These are phyloP conservation scores for Vitis hybrid DNA, from an alignment of 177 flowering plant species.

Conservation along the genomic window DNA sequence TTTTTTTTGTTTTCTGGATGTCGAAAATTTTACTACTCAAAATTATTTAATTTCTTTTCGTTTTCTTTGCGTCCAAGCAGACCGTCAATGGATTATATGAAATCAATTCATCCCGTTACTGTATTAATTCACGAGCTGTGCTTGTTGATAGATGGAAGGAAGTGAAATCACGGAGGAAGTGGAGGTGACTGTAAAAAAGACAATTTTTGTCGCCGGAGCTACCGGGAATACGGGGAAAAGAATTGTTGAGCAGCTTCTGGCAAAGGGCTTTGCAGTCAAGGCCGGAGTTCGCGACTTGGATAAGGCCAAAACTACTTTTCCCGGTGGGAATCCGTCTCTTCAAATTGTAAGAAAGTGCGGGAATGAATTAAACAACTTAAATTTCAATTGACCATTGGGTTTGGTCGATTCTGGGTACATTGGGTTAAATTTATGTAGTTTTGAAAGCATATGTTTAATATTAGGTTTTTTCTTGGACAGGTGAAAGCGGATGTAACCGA, in stretches of 20 bases:
- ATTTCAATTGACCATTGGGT: background rate
- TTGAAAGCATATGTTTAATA: background rate
- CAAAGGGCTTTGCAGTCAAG: slow-evolving; percentile 78
- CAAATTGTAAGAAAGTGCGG: slow-evolving; percentile 54
- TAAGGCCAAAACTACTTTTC: slow-evolving; percentile 52
- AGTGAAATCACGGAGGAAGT: slow-evolving; percentile 42
- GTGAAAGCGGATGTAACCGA: slow-evolving; percentile 93
- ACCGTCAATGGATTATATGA: background rate
- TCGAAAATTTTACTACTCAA: too few species aligned
- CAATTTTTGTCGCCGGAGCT: slow-evolving; percentile 91
- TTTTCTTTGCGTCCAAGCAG: background rate
- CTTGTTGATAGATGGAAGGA: slow-evolving; percentile 54
- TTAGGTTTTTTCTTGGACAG: slow-evolving; percentile 31
- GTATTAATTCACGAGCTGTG: background rate
- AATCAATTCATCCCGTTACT: background rate
- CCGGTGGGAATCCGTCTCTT: slow-evolving; percentile 53
- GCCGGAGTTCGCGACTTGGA: slow-evolving; percentile 86
- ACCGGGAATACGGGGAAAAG: slow-evolving; percentile 88
- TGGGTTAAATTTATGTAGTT: background rate
- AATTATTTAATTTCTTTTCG: background rate
- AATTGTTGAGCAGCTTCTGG: slow-evolving; percentile 82
- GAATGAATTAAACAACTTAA: too few species aligned
- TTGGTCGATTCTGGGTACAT: background rate
- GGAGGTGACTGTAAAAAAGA: slow-evolving; percentile 41
- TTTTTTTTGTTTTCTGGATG: too few species aligned